Percentiles rank a stretch among this genome's conserved stretches.
phyloP scores from a whole-genome alignment of 2,329 filamentous ascomycete genomes.

The Purpureocillium lavendulum region DNA sequence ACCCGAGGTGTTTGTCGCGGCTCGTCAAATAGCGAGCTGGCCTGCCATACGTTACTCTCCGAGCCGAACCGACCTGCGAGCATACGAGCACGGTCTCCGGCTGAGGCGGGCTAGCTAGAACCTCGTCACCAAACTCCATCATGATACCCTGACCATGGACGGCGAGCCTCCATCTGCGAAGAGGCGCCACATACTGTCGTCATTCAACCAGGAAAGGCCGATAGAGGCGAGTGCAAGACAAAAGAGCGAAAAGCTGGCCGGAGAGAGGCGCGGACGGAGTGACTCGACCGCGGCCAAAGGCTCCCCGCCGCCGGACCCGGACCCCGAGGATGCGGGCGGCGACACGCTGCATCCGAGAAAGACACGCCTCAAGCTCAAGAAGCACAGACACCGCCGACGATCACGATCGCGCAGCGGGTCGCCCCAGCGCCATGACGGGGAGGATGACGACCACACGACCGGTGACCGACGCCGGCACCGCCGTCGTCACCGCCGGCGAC shows the following conservation, averaged over 20 bases:
- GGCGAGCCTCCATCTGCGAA: slow-evolving; percentile 23
- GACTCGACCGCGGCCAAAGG: neutral
- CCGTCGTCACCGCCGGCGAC: slow-evolving; percentile 22
- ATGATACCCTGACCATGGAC: slow-evolving; percentile 21
- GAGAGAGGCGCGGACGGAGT: too few relatives aligned
- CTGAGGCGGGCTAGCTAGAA: too few relatives aligned
- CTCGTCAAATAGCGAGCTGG: too few relatives aligned
- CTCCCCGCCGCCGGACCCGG: neutral
- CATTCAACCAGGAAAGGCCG: slow-evolving; percentile 30
- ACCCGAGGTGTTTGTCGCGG: too few relatives aligned
- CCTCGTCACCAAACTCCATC: neutral
- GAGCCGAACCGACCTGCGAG: too few relatives aligned
- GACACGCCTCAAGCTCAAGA: slow-evolving; percentile 26
- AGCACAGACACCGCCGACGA: slow-evolving; percentile 13
- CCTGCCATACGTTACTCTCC: too few relatives aligned
- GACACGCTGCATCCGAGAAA: slow-evolving; percentile 18
- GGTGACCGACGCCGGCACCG: slow-evolving; percentile 18
- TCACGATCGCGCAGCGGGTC: slow-evolving; percentile 4
- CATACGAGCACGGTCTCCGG: too few relatives aligned
- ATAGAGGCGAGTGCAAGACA: neutral
- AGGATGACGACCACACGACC: slow-evolving; percentile 12
- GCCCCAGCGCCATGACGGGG: slow-evolving; percentile 14
- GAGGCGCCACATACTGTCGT: slow-evolving; percentile 40
- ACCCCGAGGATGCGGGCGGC: slow-evolving; percentile 6
- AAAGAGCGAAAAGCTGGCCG: too few relatives aligned